Evolutionary conservation across 129 eudicot genomes (phyloP).

Genomic region (Centella asiatica): DNA sequence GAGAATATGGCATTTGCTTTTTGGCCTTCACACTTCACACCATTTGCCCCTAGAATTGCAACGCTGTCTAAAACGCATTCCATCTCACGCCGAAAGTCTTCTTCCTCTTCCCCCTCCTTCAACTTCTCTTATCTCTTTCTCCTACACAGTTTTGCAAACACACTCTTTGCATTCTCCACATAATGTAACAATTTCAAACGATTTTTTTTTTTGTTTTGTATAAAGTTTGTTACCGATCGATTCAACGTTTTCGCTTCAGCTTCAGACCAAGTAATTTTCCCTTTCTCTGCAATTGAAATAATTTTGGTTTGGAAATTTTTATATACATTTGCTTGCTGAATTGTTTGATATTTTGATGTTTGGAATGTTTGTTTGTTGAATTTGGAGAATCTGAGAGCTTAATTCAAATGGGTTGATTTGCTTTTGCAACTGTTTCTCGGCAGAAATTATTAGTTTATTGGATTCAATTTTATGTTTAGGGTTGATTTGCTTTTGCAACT

Average conservation of each 20-base stretch:
- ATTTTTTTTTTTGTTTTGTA: background rate
- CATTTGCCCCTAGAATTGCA: too few species aligned
- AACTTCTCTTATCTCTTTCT: background rate
- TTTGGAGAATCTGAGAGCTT: too few species aligned
- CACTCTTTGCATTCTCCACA: background rate
- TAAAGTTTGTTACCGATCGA: background rate
- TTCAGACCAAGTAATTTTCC: background rate
- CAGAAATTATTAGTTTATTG: background rate
- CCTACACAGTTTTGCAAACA: constrained; percentile 4
- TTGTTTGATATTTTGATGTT: background rate
- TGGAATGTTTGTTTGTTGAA: too few species aligned
- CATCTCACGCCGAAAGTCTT: background rate
- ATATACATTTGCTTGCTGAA: background rate
- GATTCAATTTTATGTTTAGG: too few species aligned
- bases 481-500: too few species aligned
- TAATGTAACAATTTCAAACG: background rate
- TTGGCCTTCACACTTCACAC: too few species aligned
- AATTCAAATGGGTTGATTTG: background rate
- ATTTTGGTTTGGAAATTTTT: background rate
- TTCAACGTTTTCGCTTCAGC: background rate
- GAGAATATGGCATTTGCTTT: too few species aligned
- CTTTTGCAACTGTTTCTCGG: background rate
- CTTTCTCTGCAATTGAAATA: background rate
- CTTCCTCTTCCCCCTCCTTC: background rate
- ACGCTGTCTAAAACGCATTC: background rate